Base-by-base conservation (phyloP, 495 filamentous ascomycete genomes). In the Cercophora scortea region DNA sequence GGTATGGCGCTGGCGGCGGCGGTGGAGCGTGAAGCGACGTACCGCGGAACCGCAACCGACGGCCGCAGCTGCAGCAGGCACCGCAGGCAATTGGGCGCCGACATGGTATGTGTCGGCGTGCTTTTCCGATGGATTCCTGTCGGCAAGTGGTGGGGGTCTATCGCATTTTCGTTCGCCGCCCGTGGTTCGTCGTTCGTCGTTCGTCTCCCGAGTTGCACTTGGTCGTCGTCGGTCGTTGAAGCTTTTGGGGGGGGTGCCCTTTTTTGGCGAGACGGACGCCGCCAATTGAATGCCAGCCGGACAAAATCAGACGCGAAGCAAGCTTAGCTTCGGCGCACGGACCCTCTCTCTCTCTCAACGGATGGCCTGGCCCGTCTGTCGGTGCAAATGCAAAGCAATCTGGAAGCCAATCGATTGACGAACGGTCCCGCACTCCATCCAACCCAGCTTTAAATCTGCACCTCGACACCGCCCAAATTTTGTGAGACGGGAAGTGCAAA, bases 21-120 rank as follows among this genome's bases (percentile, higher is more conserved):
- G 10, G 43, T 6, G 43, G 5, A 7, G 17, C 17, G 17, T 17
- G 32, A 1, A 10, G 4, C 25, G 43, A 45, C 2, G 17, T 15
- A 55, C 65, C 66, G 51, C 32, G 49, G 58, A 61, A 63, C 49
- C 63, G 61, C 52, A 62, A 63, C 64, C 63, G 78, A 73, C 68
- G 77, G 70, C 72, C 77, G 25, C 25, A 25, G 25, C 25, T 25
- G 25, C 25, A 25, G 25, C 25, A 89, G 77, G 69, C 84, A 87
- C 70, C 81, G 75, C 77, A 82, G 81, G 73, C 84, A 84, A 56
- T 75, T 80, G 47, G 80, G 69, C 55, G 81, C 84, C 65, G 80
- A 82, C 86, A 89, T 89, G 63, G 64, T 68, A 67, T 69, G 69
- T 67, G 40, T 25, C 47, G 18, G 41, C 25, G 47, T 51, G 17